Conservation (phyloP, 768 basidiomycete genomes). For the Brasilioporus rufonigricans region DNA sequence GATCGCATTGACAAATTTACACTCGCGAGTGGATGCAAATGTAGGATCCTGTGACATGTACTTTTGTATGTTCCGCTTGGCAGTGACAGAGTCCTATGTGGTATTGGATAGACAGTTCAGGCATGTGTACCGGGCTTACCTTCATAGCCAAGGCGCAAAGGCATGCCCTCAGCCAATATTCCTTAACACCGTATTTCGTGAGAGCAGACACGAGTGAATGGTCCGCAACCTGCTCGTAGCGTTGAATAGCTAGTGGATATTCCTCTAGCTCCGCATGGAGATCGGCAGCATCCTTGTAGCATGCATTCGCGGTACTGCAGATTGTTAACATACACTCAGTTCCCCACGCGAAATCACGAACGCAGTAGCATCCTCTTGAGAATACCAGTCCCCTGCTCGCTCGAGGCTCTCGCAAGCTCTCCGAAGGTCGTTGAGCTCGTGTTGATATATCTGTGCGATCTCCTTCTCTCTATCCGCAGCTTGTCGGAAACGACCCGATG, state of each 20-base stretch:
- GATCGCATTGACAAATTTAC: constrained; percentile 78
- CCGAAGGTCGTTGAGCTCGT: constrained; percentile 72
- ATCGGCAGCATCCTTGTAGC: constrained; percentile 96
- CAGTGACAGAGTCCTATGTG: constrained; percentile 77
- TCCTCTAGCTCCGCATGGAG: constrained; percentile 87
- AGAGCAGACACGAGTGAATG: constrained; percentile 76
- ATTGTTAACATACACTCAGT: constrained; percentile 1
- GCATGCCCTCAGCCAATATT: constrained; percentile 88
- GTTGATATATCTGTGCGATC: constrained; percentile 91
- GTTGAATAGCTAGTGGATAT: constrained; percentile 79
- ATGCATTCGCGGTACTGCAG: constrained; percentile 87
- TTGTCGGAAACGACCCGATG: constrained; percentile 89
- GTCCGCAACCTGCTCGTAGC: constrained; percentile 88
- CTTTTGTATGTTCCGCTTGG: constrained; percentile 71
- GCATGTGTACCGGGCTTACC: constrained; percentile 45
- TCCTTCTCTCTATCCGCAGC: constrained; percentile 98
- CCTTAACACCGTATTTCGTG: constrained; percentile 99
- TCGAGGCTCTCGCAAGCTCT: constrained; percentile 91
- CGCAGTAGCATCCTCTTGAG: constrained; percentile 97
- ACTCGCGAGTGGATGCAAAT: constrained; percentile 87
- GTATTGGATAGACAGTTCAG: constrained; percentile 9
- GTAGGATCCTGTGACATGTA: constrained; percentile 83
- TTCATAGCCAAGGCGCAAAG: constrained; percentile 87
- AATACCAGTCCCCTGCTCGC: constrained; percentile 94
- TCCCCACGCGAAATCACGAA: constrained; percentile 39